These are phyloP conservation scores for Talaromyces sp. DNA, from an alignment of 2,329 filamentous ascomycete genomes.

Conservation along the genomic window DNA sequence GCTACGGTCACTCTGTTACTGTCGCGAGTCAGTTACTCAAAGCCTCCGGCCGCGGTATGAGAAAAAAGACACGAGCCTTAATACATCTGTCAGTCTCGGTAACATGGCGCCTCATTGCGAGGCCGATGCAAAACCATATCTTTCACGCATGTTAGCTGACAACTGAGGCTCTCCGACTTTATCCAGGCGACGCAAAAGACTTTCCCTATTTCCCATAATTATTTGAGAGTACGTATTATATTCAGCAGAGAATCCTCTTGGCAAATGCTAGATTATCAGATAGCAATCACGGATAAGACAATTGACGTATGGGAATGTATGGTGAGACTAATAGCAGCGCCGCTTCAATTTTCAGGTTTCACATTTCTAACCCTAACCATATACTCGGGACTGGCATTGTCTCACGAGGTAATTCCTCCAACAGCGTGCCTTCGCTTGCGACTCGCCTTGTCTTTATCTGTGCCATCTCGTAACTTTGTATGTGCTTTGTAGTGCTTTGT, in stretches of 20 bases:
- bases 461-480: background rate
- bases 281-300: background rate
- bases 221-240: too few relatives aligned
- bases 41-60: background rate
- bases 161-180: background rate
- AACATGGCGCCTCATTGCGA: background rate
- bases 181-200: background rate
- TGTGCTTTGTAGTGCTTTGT: background rate
- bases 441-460: background rate
- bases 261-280: too few relatives aligned
- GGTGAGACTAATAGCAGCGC: background rate
- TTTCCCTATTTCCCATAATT: background rate
- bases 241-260: background rate
- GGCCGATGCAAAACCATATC: background rate
- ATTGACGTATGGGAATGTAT: background rate
- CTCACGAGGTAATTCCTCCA: background rate
- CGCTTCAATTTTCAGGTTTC: background rate
- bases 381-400: background rate
- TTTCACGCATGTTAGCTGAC: background rate
- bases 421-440: background rate
- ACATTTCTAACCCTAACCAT: conserved; percentile 1
- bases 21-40: background rate
- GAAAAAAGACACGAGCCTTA: background rate
- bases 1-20: background rate
- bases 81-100: background rate